Evolutionary conservation across 371 early-diverging fungal genomes (phyloP).

Genomic region (Mortierella sp.): DNA sequence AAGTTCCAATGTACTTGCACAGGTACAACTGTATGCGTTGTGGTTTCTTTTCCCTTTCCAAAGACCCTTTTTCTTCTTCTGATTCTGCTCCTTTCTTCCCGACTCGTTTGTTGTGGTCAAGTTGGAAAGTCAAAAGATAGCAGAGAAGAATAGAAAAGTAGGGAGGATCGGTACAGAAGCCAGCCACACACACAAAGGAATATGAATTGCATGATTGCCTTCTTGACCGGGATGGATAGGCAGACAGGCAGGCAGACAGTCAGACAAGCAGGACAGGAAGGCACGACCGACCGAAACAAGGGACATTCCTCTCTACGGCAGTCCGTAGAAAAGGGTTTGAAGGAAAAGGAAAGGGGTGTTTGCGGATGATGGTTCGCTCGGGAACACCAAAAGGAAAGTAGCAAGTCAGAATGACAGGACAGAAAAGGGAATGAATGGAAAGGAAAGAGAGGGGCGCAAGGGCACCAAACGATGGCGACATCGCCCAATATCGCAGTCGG

Average conservation of each 20-base stretch:
- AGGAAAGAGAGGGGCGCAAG: neutral
- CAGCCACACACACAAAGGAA: neutral
- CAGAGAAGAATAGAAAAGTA: neutral
- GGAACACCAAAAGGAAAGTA: neutral
- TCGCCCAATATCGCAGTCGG: slow-evolving; percentile 8
- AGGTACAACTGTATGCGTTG: neutral
- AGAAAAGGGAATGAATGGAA: neutral
- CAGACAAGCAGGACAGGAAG: neutral
- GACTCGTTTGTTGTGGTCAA: neutral
- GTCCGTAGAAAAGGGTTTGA: neutral
- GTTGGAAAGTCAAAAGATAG: neutral
- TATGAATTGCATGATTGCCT: neutral
- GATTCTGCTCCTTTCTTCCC: neutral
- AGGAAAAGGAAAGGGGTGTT: neutral
- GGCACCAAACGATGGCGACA: slow-evolving; percentile 3
- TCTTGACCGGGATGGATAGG: neutral
- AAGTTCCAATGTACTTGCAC: neutral
- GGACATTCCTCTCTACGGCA: neutral
- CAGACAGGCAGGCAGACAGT: neutral
- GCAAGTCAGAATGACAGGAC: neutral
- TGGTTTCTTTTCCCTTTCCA: neutral
- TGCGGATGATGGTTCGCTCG: slow-evolving; percentile 5
- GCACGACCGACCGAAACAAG: slow-evolving; percentile 3
- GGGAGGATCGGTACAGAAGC: neutral
- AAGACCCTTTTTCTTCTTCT: neutral